These are phyloP conservation scores for Macrophomina phaseolina DNA, from an alignment of 2,329 filamentous ascomycete species.

Conservation along the genomic window DNA sequence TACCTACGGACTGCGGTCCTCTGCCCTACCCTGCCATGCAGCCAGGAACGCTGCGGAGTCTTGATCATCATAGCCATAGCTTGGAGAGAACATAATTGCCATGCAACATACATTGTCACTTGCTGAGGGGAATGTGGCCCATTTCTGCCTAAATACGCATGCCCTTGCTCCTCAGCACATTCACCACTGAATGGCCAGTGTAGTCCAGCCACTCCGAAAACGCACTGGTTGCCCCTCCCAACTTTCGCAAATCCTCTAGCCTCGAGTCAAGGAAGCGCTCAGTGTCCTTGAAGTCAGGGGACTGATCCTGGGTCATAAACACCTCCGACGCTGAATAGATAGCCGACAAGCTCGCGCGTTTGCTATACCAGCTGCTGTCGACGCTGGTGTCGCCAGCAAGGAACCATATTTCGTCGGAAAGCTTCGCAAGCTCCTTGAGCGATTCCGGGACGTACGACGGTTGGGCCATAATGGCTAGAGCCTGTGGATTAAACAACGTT, in stretches of 20 bases:
- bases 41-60: neutral
- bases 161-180: conserved; percentile 86
- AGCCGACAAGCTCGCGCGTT: conserved; percentile 65
- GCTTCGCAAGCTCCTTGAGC: conserved; percentile 75
- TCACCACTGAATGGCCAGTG: conserved; percentile 76
- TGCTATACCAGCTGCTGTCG: conserved; percentile 87
- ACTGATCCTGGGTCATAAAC: conserved; percentile 91
- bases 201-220: conserved; percentile 82
- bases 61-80: neutral
- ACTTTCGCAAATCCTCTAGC: conserved; percentile 68
- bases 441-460: conserved; percentile 78
- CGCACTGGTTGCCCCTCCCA: conserved; percentile 67
- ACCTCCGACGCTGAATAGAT: conserved; percentile 79
- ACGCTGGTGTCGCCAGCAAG: conserved; percentile 82
- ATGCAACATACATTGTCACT: neutral
- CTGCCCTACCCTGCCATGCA: neutral
- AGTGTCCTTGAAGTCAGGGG: conserved; percentile 75
- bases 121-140: neutral
- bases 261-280: conserved; percentile 79
- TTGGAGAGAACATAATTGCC: neutral
- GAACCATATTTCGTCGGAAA: conserved; percentile 93
- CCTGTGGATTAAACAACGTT: conserved; percentile 56
- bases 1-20: neutral
- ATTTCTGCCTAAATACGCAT: conserved; percentile 67
- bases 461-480: conserved; percentile 87